Base-by-base conservation (phyloP, 2,329 filamentous ascomycete species). In the Fusarium transvaalense region DNA sequence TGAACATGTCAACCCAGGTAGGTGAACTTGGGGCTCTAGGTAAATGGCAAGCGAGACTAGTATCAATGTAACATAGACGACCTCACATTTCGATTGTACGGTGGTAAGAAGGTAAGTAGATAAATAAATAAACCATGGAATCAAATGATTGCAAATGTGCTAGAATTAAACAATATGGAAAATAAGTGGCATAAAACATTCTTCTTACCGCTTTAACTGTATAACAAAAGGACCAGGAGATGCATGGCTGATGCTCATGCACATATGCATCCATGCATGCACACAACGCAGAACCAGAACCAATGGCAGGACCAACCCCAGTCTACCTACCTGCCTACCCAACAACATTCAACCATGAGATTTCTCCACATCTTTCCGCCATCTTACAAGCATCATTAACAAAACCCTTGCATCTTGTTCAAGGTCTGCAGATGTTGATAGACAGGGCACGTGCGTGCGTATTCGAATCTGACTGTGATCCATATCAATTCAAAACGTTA, bases 361-460 rank as follows among this genome's bases (percentile, higher is more conserved):
- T 41, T 52, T 45, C 54, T 59, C 66, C 66, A 66, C 61, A 63
- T 27, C 43, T 47, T 64, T 67, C 54, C 37, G 48, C 54, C 37
- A 43, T 69, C 66, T 56, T 47, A 47, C 52, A 58, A 69, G 53
- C 66, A 69, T 66, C 53, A 39, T 25, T 39, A 51, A n/a, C 42
- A 45, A 43, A 43, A 42, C 27, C 66, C 66, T 54, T 34, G 48
- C 29, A 43, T 54, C 42, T 51, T 45, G 10, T 34, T 34, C 23
- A n/a, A 45, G 21, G 37, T 45, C 47, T 57, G 34, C 31, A 39
- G 37, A 48, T 35, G 10, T 43, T 59, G 54, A 55, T 60, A 55
- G 38, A 23, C 47, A 47, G 37, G 46, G 39, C 59, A 68, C 58
- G 60, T 68, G 55, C 50, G 37, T 23, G 55, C 50, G 37, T 23